Evolutionary conservation across 371 early-diverging fungal genomes (phyloP), one percentile per base, ranked within the genome.

Genomic region (Mucor indicus): DNA sequence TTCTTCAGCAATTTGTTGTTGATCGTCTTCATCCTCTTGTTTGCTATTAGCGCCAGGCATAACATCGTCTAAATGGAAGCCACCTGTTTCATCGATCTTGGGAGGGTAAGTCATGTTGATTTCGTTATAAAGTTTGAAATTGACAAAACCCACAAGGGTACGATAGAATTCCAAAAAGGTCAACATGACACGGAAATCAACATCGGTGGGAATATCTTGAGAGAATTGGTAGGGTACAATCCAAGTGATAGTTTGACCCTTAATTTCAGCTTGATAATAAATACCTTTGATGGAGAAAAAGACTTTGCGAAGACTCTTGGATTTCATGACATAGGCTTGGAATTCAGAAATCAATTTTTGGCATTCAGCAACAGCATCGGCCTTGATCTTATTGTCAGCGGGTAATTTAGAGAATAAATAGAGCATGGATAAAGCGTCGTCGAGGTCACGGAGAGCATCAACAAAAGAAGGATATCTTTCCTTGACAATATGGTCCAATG

Each of bases 231-330:
- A 92, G 16, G 98, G 98, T 13, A 92, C 92, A 35, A 98, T 65
- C 98, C 97, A 98, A 22, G 92, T 95, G 29, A 98, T 77, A 33
- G 81, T 81, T 68, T 93, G 91, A 17, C 97, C 98, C 68, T 89
- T 85, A 64, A 97, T 88, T 46, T 94, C 94, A 15, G 91, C 96
- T 78, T 96, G 96, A 68, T 95, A 96, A 77, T 98, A 98, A 62
- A 96, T 93, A 44, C 98, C 98, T 81, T 98, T 98, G 85, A 97
- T 94, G 13, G 93, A 92, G 55, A 96, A 75, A 67, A 98, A 98
- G 13, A 85, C 87, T 64, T 92, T 92, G 38, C 88, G 82, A 57
- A 98, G 69, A 56, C 84, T 70, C 45, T 83, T 78, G 27, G 90
- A 76, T 25, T 82, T 74, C 62, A 94, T 80, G 13, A 96, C 84